Evolutionary conservation across 371 early-diverging fungal genomes (phyloP).

Genomic region (Apophysomyces trapeziformis): DNA sequence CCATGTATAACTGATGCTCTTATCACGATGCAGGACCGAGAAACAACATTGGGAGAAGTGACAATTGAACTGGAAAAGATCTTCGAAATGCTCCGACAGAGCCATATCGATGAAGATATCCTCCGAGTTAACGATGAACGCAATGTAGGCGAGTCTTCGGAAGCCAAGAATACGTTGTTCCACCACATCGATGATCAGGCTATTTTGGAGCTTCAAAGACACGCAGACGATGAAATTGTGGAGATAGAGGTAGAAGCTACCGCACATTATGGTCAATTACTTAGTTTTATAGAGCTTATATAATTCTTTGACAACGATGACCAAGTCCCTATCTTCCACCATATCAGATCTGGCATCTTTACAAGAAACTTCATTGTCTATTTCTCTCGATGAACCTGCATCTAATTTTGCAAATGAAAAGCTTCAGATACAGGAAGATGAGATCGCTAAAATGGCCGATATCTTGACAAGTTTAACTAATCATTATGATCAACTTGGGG

Average conservation of each 20-base stretch:
- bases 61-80: constrained; percentile 44
- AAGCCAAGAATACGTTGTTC: constrained; percentile 34
- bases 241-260: constrained; percentile 39
- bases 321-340: constrained; percentile 29
- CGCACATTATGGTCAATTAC: neutral
- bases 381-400: constrained; percentile 33
- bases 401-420: constrained; percentile 36
- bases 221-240: constrained; percentile 51
- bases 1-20: neutral
- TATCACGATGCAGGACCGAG: constrained; percentile 31
- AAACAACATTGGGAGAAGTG: constrained; percentile 35
- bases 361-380: constrained; percentile 30
- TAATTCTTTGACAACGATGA: constrained; percentile 23
- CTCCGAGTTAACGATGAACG: constrained; percentile 33
- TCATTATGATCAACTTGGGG: constrained; percentile 54
- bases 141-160: neutral
- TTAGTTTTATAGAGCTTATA: constrained; percentile 23
- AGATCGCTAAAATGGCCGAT: constrained; percentile 52
- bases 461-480: constrained; percentile 49
- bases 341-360: constrained; percentile 31
- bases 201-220: constrained; percentile 48
- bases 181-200: constrained; percentile 55
- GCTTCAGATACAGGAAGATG: constrained; percentile 41
- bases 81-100: constrained; percentile 40
- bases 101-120: constrained; percentile 40